Percentiles rank a stretch among this genome's conserved stretches.
These are phyloP conservation scores for Trichopus zeylanicus DNA, from an alignment of 116 monocot species.

Conservation along the genomic window DNA sequence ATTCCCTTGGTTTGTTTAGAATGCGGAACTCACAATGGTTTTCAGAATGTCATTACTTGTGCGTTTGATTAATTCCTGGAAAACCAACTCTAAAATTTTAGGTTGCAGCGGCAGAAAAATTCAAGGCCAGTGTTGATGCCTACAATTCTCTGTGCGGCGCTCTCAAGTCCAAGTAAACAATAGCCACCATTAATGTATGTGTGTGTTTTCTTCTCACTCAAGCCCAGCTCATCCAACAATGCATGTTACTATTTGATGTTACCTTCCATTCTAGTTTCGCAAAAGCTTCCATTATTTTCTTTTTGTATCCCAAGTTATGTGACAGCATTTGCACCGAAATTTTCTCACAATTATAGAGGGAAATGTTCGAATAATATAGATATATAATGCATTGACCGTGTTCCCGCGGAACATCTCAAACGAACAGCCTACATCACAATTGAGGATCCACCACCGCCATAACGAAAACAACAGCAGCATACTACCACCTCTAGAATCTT, in stretches of 20 bases:
- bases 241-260: too few relatives aligned
- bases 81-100: too few relatives aligned
- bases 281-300: too few relatives aligned
- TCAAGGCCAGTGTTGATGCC: slow-evolving; percentile 82
- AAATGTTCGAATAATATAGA: neutral
- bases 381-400: neutral
- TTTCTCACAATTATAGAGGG: too few relatives aligned
- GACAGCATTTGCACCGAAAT: too few relatives aligned
- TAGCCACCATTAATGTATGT: neutral
- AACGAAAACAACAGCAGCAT: too few relatives aligned
- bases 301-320: too few relatives aligned
- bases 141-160: slow-evolving; percentile 63
- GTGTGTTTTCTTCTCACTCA: neutral
- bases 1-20: neutral
- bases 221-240: too few relatives aligned
- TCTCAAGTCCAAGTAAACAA: slow-evolving; percentile 29
- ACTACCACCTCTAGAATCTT: neutral
- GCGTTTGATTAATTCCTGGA: neutral
- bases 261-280: too few relatives aligned
- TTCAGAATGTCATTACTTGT: neutral
- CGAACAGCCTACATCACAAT: neutral
- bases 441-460: neutral
- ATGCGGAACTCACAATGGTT: neutral
- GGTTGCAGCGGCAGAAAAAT: slow-evolving; percentile 73
- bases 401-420: neutral